Conservation (phyloP, 2,329 filamentous ascomycete species). For the Drechslera avenae region DNA sequence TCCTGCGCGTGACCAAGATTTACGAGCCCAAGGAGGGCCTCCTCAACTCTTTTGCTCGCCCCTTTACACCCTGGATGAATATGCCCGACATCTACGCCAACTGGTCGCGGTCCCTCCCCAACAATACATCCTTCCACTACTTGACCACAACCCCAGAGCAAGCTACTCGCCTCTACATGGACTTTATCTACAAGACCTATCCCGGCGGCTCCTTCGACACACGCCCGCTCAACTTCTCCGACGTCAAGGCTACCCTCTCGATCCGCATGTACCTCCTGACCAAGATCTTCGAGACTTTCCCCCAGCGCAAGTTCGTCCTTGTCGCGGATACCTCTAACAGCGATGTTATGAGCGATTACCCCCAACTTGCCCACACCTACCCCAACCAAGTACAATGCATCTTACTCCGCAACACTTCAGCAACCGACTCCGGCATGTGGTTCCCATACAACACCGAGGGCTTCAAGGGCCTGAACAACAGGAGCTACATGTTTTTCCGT, state of each 20-base stretch:
- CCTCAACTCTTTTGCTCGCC: slow-evolving; percentile 74
- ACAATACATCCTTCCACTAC: slow-evolving; percentile 77
- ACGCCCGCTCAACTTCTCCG: slow-evolving; percentile 75
- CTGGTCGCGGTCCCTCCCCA: slow-evolving; percentile 69
- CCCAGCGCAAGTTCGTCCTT: slow-evolving; percentile 74
- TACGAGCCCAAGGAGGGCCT: slow-evolving; percentile 76
- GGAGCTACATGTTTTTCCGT: slow-evolving; percentile 79
- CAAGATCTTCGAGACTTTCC: slow-evolving; percentile 76
- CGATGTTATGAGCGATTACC: slow-evolving; percentile 72
- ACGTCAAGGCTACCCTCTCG: slow-evolving; percentile 70
- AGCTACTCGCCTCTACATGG: slow-evolving; percentile 77
- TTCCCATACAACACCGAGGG: slow-evolving; percentile 78
- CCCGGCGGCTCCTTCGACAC: slow-evolving; percentile 79
- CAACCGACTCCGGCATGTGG: slow-evolving; percentile 68
- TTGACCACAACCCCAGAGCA: slow-evolving; percentile 81
- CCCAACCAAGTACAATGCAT: slow-evolving; percentile 78
- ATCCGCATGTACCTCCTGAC: slow-evolving; percentile 73
- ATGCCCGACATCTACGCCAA: slow-evolving; percentile 81
- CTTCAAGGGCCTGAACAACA: slow-evolving; percentile 69
- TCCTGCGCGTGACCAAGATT: slow-evolving; percentile 80
- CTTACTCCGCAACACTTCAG: slow-evolving; percentile 73
- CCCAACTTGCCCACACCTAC: slow-evolving; percentile 66
- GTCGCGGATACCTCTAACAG: slow-evolving; percentile 77
- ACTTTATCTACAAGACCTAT: slow-evolving; percentile 78
- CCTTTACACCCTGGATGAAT: slow-evolving; percentile 75